Percentiles rank a stretch among this genome's conserved stretches.
These are phyloP conservation scores for Caryopteris hybrid DNA, from an alignment of 305 asterid species.

Conservation along the genomic window DNA sequence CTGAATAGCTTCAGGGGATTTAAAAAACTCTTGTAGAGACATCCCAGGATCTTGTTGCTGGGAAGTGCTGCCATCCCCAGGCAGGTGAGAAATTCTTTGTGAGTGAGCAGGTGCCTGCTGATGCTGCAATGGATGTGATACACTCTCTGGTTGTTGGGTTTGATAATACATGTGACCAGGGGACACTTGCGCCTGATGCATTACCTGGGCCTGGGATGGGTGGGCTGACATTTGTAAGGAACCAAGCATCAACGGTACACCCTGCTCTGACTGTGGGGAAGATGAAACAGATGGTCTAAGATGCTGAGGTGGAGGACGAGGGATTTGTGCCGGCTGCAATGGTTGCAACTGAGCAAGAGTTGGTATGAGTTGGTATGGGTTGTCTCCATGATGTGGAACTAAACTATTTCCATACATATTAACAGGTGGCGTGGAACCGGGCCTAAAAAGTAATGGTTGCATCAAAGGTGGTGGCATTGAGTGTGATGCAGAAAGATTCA, in stretches of 20 bases:
- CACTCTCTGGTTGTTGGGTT: constrained; percentile 50
- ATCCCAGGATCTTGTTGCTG: constrained; percentile 73
- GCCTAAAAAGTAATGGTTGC: constrained; percentile 62
- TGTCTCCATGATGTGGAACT: constrained; percentile 63
- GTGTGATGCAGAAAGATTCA: too few species aligned
- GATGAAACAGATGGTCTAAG: constrained; percentile 67
- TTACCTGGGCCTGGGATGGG: constrained; percentile 46
- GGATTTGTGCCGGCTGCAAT: constrained; percentile 79
- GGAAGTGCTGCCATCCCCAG: constrained; percentile 42
- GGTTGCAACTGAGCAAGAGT: constrained; percentile 72
- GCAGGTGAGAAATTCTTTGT: constrained; percentile 37
- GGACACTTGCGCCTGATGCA: constrained; percentile 63
- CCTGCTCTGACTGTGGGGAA: too few species aligned
- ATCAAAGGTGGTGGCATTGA: constrained; percentile 42
- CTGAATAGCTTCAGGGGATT: constrained; percentile 95
- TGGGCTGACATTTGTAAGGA: constrained; percentile 38
- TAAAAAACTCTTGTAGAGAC: constrained; percentile 75
- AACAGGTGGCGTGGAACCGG: constrained; percentile 44
- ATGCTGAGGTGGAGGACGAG: constrained; percentile 78
- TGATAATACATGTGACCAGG: constrained; percentile 57
- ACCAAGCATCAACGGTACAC: too few species aligned
- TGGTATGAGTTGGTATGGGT: constrained; percentile 45
- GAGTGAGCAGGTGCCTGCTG: constrained; percentile 40
- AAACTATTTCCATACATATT: constrained; percentile 50
- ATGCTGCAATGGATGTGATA: constrained; percentile 36